Base-by-base conservation (phyloP, 768 basidiomycete genomes). In the Clitopilus hobsonii region DNA sequence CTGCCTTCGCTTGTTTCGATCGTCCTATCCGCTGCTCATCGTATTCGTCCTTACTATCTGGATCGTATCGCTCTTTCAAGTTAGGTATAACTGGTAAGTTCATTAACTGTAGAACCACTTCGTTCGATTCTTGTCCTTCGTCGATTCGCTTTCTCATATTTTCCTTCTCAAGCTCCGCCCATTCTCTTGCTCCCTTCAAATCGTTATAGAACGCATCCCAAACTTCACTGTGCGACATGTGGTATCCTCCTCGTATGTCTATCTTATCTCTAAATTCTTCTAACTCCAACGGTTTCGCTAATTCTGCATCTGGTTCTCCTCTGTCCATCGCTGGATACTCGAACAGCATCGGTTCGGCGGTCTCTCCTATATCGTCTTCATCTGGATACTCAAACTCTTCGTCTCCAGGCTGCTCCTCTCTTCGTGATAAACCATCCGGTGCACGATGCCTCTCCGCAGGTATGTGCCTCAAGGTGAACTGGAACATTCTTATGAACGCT, bases 391-490 rank as follows among this genome's bases (percentile, higher is more conserved):
- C 16, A 22, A 18, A 14, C 6, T 30, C n/a, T 14, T 36, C 27
- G 7, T 26, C n/a, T 25, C 25, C 38, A 13, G 36, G 38, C 27
- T 54, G 38, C 8, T 25, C n/a, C 26, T 22, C 36, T 5, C n/a
- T 18, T 13, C 20, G 16, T 6, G 20, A 55, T 20, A 22, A 38
- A 1, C 49, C 16, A 51, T 55, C 27, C 28, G 25, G n/a, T 23
- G 50, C 69, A 67, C 0, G 26, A 32, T 59, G 13, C 54, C 0
- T 32, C 57, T 0, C 67, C 70, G n/a, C n/a, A 1, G 65, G 59
- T 6, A 66, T 62, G 54, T 74, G 73, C 6, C 56, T 52, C 1
- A 75, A 41, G 0, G 48, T 57, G 51, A 76, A 74, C 14, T 69
- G 61, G 53, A 71, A 74, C 29, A 69, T 54, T 0, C 63, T n/a